Conservation (phyloP, 257 asterid genomes). For the Cruciata laevipes region DNA sequence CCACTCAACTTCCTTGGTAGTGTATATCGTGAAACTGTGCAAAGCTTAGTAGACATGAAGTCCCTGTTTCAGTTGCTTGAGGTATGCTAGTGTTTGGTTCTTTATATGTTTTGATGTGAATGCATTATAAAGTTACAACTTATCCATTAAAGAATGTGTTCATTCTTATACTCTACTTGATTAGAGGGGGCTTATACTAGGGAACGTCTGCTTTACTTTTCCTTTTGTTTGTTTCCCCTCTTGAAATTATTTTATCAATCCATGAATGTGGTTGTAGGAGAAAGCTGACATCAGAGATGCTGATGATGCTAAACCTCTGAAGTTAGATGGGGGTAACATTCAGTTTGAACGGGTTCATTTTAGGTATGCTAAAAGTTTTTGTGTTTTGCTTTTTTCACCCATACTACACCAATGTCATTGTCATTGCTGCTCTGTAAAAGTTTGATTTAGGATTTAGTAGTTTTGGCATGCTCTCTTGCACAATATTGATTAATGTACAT, state of each 20-base stretch:
- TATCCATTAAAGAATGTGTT: background rate
- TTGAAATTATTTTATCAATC: conserved; percentile 15
- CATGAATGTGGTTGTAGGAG: conserved; percentile 46
- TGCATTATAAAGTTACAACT: background rate
- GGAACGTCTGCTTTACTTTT: background rate
- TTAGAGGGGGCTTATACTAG: background rate
- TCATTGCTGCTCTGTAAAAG: background rate
- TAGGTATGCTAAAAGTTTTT: conserved; percentile 41
- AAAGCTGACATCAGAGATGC: conserved; percentile 66
- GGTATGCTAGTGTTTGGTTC: conserved; percentile 37
- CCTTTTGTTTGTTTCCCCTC: background rate
- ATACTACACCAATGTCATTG: background rate
- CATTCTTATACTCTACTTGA: background rate
- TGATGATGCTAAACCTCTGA: conserved; percentile 61
- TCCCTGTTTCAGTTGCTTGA: conserved; percentile 96
- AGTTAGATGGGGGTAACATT: conserved; percentile 61
- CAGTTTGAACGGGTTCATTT: conserved; percentile 82
- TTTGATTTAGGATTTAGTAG: background rate
- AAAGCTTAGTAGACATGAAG: conserved; percentile 88
- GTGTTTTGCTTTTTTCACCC: background rate
- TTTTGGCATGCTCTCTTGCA: background rate
- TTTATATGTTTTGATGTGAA: too few species aligned
- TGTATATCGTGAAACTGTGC: conserved; percentile 90
- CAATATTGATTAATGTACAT: conserved; percentile 14
- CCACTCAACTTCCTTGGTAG: conserved; percentile 96